phyloP scores from a whole-genome alignment of 768 basidiomycete genomes.

The Chiua virens region DNA sequence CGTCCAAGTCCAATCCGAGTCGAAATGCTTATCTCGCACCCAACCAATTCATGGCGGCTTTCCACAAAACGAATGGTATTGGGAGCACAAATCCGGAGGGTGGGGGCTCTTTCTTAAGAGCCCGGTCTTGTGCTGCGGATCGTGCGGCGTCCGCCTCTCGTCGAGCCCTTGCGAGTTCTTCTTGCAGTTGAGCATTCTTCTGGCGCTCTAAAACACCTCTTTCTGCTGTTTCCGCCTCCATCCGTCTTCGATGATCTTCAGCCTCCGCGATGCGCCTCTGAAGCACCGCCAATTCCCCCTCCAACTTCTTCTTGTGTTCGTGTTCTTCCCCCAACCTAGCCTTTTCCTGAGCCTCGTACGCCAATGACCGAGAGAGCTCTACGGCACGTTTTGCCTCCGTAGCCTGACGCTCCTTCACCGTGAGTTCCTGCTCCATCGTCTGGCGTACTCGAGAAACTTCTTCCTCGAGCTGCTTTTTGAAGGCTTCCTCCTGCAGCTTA shows the following conservation, averaged over 20 bases:
- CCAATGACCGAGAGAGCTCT: conserved; percentile 26
- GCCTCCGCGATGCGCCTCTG: conserved; percentile 27
- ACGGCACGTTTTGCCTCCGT: conserved; percentile 28
- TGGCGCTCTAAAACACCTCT: conserved; percentile 28
- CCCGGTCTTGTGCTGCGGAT: conserved; percentile 24
- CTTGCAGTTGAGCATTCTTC: conserved; percentile 29
- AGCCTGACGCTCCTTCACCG: conserved; percentile 22
- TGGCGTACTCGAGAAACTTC: conserved; percentile 26
- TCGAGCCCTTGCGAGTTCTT: conserved; percentile 29
- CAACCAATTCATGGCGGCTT: conserved; percentile 33
- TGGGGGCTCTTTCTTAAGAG: conserved; percentile 28
- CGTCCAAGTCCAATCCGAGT: background rate
- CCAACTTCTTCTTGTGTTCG: conserved; percentile 27
- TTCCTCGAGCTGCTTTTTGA: conserved; percentile 26
- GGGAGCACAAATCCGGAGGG: conserved; percentile 29
- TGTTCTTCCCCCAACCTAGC: conserved; percentile 31
- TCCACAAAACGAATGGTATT: conserved; percentile 36
- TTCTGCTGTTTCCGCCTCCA: conserved; percentile 29
- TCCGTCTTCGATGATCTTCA: conserved; percentile 26
- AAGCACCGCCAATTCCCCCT: conserved; percentile 27
- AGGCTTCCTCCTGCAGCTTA: conserved; percentile 23
- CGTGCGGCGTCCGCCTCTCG: conserved; percentile 26
- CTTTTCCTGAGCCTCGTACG: conserved; percentile 30
- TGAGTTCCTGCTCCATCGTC: conserved; percentile 21
- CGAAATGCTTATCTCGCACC: conserved; percentile 22